Conservation (phyloP, 1,284 basidiomycete genomes). For the Austroboletus novae-zelandiae region DNA sequence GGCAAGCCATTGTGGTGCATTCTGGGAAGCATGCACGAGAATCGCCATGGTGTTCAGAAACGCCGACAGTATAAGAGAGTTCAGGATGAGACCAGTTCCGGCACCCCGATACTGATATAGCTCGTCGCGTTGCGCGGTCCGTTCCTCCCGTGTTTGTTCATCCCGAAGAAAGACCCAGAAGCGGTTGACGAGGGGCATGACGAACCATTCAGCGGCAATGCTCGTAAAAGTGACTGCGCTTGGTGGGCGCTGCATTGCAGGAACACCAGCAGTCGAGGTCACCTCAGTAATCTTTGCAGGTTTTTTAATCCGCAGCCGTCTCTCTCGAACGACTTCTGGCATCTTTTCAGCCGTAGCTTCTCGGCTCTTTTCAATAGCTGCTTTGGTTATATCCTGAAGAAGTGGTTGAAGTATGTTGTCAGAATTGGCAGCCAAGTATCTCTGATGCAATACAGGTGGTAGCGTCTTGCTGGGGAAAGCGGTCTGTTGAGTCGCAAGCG, state of each 20-base stretch:
- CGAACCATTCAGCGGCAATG: constrained; percentile 82
- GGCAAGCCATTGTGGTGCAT: constrained; percentile 76
- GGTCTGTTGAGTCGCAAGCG: constrained; percentile 37
- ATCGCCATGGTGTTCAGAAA: constrained; percentile 77
- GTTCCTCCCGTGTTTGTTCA: constrained; percentile 69
- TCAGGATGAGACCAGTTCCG: constrained; percentile 79
- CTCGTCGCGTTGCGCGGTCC: constrained; percentile 50
- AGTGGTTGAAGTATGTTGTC: constrained; percentile 45
- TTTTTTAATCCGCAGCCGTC: constrained; percentile 66
- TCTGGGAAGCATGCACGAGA: constrained; percentile 78
- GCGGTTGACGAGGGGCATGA: constrained; percentile 84
- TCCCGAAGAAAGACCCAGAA: constrained; percentile 91
- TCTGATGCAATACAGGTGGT: constrained; percentile 66
- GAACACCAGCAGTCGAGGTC: constrained; percentile 8
- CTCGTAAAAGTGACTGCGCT: constrained; percentile 56
- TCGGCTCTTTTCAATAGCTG: constrained; percentile 56
- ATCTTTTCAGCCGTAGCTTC: constrained; percentile 48
- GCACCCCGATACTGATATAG: constrained; percentile 62
- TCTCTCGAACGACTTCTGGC: constrained; percentile 67
- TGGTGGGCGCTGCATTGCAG: constrained; percentile 17
- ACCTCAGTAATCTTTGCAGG: constrained; percentile 48
- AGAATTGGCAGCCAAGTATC: constrained; percentile 52
- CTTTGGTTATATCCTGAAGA: constrained; percentile 55
- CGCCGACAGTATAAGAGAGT: constrained; percentile 70
- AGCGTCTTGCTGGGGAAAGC: constrained; percentile 79